Conservation (phyloP, 2,329 filamentous ascomycete species). For the Xylaria polymorpha region DNA sequence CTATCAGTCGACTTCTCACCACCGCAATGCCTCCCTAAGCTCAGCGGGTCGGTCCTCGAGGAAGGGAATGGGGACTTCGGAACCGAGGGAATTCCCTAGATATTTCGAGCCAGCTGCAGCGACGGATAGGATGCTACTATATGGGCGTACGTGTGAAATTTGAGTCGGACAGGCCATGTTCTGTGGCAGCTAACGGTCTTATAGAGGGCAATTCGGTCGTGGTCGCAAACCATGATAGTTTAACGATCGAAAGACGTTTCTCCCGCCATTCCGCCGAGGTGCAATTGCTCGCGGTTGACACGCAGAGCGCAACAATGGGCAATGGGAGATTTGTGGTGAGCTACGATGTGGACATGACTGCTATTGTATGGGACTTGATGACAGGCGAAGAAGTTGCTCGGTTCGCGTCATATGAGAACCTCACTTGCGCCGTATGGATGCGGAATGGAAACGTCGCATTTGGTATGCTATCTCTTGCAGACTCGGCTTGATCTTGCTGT, state of each 20-base stretch:
- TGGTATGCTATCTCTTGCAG: conserved; percentile 67
- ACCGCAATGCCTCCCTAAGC: conserved; percentile 69
- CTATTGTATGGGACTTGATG: conserved; percentile 96
- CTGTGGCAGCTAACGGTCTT: conserved; percentile 45
- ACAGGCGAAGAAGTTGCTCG: conserved; percentile 89
- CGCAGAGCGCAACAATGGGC: conserved; percentile 86
- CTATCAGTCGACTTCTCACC: conserved; percentile 62
- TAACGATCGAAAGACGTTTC: conserved; percentile 89
- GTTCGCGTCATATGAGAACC: conserved; percentile 91
- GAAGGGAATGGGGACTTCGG: conserved; percentile 54
- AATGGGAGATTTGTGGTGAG: conserved; percentile 89
- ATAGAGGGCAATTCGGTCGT: conserved; percentile 79
- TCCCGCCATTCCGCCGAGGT: conserved; percentile 86
- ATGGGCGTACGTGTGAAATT: conserved; percentile 64
- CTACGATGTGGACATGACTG: conserved; percentile 90
- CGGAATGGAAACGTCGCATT: conserved; percentile 96
- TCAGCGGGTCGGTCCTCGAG: conserved; percentile 65
- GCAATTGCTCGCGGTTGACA: conserved; percentile 87
- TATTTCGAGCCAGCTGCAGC: conserved; percentile 89
- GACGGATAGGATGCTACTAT: conserved; percentile 90
- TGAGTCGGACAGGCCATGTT: conserved; percentile 1
- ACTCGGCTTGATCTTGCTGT: conserved; percentile 6
- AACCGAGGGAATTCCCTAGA: conserved; percentile 65
- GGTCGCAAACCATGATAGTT: conserved; percentile 90
- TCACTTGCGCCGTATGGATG: conserved; percentile 93